Evolutionary conservation across 2,329 filamentous ascomycete species (phyloP).

Genomic region (Myriosclerotinia curreyana): DNA sequence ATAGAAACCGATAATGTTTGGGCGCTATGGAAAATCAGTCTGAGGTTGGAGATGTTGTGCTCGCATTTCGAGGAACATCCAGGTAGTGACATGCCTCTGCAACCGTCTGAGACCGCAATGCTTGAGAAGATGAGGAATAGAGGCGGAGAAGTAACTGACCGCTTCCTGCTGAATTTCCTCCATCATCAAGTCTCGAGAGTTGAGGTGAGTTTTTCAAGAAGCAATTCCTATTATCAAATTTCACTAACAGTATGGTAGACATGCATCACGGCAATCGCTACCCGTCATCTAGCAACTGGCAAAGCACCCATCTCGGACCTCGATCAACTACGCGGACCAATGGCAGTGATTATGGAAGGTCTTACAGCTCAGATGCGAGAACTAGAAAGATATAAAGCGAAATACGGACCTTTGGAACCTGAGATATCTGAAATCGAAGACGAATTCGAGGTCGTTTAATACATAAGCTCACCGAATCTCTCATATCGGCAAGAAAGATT

Average conservation of each 20-base stretch:
- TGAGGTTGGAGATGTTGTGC: slow-evolving; percentile 91
- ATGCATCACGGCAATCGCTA: slow-evolving; percentile 72
- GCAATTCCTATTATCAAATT: slow-evolving; percentile 23
- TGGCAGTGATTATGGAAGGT: slow-evolving; percentile 65
- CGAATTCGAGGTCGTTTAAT: slow-evolving; percentile 14
- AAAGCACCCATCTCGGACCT: slow-evolving; percentile 60
- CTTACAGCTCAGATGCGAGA: slow-evolving; percentile 62
- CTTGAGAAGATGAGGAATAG: slow-evolving; percentile 69
- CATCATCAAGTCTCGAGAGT: slow-evolving; percentile 95
- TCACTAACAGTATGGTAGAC: slow-evolving; percentile 52
- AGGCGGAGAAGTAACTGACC: slow-evolving; percentile 83
- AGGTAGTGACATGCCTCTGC: slow-evolving; percentile 53
- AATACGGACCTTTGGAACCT: slow-evolving; percentile 26
- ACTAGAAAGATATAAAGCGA: slow-evolving; percentile 55
- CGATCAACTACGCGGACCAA: slow-evolving; percentile 72
- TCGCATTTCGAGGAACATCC: slow-evolving; percentile 74
- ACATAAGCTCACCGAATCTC: background rate
- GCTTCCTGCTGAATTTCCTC: slow-evolving; percentile 82
- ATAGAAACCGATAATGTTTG: slow-evolving; percentile 78
- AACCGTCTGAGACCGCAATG: slow-evolving; percentile 78
- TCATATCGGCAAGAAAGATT: background rate
- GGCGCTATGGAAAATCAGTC: slow-evolving; percentile 83
- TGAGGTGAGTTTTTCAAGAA: slow-evolving; percentile 62
- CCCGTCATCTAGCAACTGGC: slow-evolving; percentile 76
- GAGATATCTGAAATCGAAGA: slow-evolving; percentile 4